Percentiles rank a stretch among this genome's conserved stretches.
Evolutionary conservation across 2,329 filamentous ascomycete genomes (phyloP).

Genomic region (Clarireedia hainanense): DNA sequence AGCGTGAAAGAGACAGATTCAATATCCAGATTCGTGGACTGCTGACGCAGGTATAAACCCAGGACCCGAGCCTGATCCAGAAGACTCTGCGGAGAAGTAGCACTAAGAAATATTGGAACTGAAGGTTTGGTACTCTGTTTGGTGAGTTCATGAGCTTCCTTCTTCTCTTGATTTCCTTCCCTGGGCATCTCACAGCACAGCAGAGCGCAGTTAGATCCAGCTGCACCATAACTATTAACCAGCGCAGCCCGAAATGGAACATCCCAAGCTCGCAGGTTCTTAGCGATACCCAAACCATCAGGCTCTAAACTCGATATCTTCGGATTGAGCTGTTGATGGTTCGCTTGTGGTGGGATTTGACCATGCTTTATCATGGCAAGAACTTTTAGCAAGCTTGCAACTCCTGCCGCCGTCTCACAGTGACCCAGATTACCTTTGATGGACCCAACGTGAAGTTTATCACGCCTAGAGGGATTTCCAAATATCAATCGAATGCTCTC

Average conservation of each 20-base stretch:
- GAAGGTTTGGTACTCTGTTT: no score
- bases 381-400: conserved; percentile 37
- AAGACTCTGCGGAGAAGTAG: background rate
- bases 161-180: background rate
- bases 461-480: background rate
- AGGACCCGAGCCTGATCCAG: background rate
- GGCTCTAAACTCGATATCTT: conserved; percentile 9
- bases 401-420: conserved; percentile 36
- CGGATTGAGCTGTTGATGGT: conserved; percentile 30
- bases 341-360: conserved; percentile 20
- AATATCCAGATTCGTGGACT: background rate
- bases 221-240: conserved; percentile 22
- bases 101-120: background rate
- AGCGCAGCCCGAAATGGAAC: conserved; percentile 5
- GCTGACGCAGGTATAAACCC: background rate
- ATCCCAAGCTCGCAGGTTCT: conserved; percentile 6
- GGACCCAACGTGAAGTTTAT: conserved; percentile 14
- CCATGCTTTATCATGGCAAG: conserved; percentile 29
- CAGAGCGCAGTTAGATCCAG: conserved; percentile 17
- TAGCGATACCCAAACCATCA: conserved; percentile 10
- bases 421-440: conserved; percentile 39
- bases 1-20: background rate
- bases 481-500: conserved; percentile 9
- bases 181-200: conserved; percentile 6
- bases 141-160: background rate